These are phyloP conservation scores for Monosporascus sp. DNA, from an alignment of 2,329 filamentous ascomycete genomes.

Conservation along the genomic window DNA sequence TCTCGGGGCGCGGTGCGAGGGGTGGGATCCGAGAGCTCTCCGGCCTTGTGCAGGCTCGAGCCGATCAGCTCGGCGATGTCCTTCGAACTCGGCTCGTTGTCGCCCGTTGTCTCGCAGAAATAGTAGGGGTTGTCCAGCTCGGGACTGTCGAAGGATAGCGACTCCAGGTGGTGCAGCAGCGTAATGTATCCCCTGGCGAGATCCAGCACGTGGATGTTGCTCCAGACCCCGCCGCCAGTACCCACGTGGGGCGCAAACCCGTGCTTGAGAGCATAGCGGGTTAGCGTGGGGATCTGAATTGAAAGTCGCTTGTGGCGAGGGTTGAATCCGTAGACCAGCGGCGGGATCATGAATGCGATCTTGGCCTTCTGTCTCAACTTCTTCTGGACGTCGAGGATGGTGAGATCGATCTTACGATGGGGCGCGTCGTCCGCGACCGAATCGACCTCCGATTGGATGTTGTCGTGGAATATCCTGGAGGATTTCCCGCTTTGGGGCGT, in stretches of 20 bases:
- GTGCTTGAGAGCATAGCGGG: slow-evolving; percentile 41
- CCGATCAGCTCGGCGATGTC: slow-evolving; percentile 34
- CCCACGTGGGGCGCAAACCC: slow-evolving; percentile 40
- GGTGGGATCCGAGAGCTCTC: slow-evolving; percentile 29
- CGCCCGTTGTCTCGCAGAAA: slow-evolving; percentile 37
- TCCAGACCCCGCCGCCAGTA: slow-evolving; percentile 34
- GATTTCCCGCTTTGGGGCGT: slow-evolving; percentile 26
- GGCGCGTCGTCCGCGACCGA: slow-evolving; percentile 34
- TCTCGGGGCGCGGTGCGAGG: slow-evolving; percentile 30
- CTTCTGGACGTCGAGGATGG: slow-evolving; percentile 31
- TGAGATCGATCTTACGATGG: slow-evolving; percentile 39
- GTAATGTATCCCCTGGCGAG: slow-evolving; percentile 38
- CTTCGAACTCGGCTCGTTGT: slow-evolving; percentile 36
- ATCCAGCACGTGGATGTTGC: slow-evolving; percentile 41
- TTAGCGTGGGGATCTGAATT: slow-evolving; percentile 42
- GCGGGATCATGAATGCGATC: slow-evolving; percentile 41
- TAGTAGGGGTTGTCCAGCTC: slow-evolving; percentile 41
- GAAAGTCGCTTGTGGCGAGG: slow-evolving; percentile 32
- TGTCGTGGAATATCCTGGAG: slow-evolving; percentile 37
- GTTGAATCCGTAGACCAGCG: slow-evolving; percentile 41
- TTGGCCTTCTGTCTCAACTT: slow-evolving; percentile 34
- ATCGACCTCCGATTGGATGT: slow-evolving; percentile 33
- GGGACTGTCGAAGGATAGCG: slow-evolving; percentile 12
- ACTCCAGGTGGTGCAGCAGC: slow-evolving; percentile 40
- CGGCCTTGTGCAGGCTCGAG: slow-evolving; percentile 28